Percentiles rank a stretch among this genome's conserved stretches.
Conservation (phyloP, 208 protist genomes). For the Naegleria gruberi region DNA sequence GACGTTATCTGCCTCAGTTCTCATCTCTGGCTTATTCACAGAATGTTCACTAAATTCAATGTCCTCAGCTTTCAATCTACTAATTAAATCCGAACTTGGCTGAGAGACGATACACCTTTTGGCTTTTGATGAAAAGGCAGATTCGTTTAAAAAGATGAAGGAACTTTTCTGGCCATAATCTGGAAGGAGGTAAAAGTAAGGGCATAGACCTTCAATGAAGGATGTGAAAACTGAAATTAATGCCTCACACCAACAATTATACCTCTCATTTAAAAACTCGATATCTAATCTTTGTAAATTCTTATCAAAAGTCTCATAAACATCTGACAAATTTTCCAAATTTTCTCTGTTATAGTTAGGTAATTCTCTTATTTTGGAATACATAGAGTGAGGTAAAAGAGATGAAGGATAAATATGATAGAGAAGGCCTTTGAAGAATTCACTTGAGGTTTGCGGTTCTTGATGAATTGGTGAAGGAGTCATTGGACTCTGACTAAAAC, state of each 20-base stretch:
- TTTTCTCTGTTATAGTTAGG: background rate
- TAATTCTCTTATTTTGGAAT: background rate
- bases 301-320: background rate
- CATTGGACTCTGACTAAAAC: background rate
- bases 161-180: background rate
- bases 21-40: background rate
- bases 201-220: background rate
- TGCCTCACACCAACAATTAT: background rate
- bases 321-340: background rate
- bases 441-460: background rate
- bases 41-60: background rate
- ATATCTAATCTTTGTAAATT: background rate
- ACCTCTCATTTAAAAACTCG: background rate
- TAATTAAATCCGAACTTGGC: background rate
- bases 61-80: background rate
- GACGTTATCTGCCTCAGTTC: background rate
- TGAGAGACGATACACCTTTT: background rate
- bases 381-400: background rate
- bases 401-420: background rate
- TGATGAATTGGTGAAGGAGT: background rate
- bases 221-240: background rate
- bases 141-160: background rate
- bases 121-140: background rate
- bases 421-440: background rate
- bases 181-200: background rate